Evolutionary conservation across 2,329 filamentous ascomycete genomes (phyloP), one percentile per base, ranked within the genome.

Genomic region (Aspergillus novoparasiticus): DNA sequence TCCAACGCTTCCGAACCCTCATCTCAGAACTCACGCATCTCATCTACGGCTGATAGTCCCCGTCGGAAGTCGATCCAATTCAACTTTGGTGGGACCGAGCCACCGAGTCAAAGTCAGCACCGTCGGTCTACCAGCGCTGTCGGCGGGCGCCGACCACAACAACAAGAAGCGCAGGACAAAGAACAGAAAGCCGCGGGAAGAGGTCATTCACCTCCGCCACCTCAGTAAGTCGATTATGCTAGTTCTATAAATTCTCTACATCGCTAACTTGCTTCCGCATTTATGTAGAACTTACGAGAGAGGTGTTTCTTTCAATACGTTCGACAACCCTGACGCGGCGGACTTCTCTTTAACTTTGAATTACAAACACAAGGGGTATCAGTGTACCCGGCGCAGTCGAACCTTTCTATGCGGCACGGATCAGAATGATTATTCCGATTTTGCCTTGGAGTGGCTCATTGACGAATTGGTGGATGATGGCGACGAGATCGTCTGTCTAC

Each of bases 381-480:
- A 92, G 69, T 89, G 89, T 67, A 89, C 89, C 48, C 89, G 93
- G 64, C 86, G 92, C 64, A 95, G 92, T 59, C 88, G 94, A 59
- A 96, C 92, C 10, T 96, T 97, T 72, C 88, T 97, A 75, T 94
- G 94, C 67, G 94, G 94, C 23, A 91, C 94, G 21, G 94, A 97
- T 78, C 91, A 94, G 72, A 93, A 97, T 71, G 87, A 92, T 63
- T 97, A 97, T 78, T 96, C 93, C 8, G 92, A 96, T 66, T 95
- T 94, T 78, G 94, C 94, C 19, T 83, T 97, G 21, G 92, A 96
- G 77, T 97, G 93, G 93, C 84, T 97, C 57, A 87, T 97, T 45
- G 92, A 96, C 71, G 93, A 96, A 79, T 84, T 97, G 61, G 92
- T 97, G 46, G 93, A 97, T 71, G 94, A 97, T 72, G 93, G 94